Percentiles rank a stretch among this genome's conserved stretches.
Evolutionary conservation across 306 rosid genomes (phyloP).

Genomic region (Medicago lupulina): DNA sequence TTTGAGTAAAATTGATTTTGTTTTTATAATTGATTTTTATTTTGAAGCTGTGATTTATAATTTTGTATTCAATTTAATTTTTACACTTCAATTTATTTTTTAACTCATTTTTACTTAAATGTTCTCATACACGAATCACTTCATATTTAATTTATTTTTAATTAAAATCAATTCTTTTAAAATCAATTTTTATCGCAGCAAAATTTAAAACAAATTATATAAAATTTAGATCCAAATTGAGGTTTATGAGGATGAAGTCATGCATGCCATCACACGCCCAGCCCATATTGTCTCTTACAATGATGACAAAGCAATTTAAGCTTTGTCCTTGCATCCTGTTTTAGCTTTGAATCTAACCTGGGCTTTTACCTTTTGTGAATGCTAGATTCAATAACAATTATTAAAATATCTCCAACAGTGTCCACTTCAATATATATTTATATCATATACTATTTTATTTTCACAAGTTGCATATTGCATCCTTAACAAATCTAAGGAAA

Average conservation of each 20-base stretch:
- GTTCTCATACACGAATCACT: background rate
- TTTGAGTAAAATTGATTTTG: background rate
- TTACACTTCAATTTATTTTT: background rate
- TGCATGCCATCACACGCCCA: constrained; percentile 45
- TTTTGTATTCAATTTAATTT: background rate
- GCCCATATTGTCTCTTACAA: constrained; percentile 52
- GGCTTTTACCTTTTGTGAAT: constrained; percentile 39
- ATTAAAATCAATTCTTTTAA: too few relatives aligned
- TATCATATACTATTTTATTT: background rate
- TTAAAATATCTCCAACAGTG: constrained; percentile 40
- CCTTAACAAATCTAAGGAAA: constrained; percentile 28
- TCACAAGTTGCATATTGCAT: background rate
- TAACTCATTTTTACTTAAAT: background rate
- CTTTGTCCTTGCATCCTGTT: constrained; percentile 42
- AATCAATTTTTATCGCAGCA: too few relatives aligned
- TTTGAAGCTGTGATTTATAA: background rate
- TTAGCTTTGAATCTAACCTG: constrained; percentile 46
- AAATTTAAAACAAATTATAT: background rate
- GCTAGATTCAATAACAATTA: constrained; percentile 47
- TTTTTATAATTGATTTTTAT: background rate
- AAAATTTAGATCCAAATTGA: constrained; percentile 13
- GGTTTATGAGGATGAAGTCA: constrained; percentile 36
- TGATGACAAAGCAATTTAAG: constrained; percentile 58
- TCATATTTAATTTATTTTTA: too few relatives aligned
- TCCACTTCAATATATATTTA: constrained; percentile 18